phyloP scores from a whole-genome alignment of 306 rosid genomes.

The Rosa multiflora region DNA sequence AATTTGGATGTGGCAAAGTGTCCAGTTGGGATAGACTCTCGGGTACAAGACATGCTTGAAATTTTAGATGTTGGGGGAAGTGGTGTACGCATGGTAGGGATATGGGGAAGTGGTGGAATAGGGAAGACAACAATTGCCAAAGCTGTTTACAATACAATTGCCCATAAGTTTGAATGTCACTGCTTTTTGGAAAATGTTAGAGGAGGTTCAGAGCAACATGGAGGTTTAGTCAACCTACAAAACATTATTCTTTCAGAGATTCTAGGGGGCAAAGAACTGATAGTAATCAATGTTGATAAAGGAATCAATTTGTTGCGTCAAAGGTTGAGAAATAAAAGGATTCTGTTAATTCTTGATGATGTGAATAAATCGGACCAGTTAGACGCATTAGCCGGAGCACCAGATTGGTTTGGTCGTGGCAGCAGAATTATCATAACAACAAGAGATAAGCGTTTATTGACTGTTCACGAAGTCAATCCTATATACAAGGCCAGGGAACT shows the following conservation, averaged over 20 bases:
- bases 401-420: background rate
- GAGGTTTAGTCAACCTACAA: background rate
- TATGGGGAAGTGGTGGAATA: constrained; percentile 2
- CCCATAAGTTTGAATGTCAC: background rate
- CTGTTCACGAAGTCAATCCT: background rate
- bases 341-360: constrained; percentile 2
- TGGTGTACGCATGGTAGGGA: background rate
- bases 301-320: background rate
- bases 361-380: background rate
- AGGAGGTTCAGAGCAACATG: background rate
- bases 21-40: background rate
- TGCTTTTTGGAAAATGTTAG: background rate
- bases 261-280: background rate
- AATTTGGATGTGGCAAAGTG: background rate
- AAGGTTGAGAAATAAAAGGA: background rate
- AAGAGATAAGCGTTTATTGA: too few relatives aligned
- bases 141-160: background rate
- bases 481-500: background rate
- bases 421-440: constrained; percentile 3
- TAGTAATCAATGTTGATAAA: background rate
- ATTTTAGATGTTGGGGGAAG: background rate
- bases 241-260: background rate
- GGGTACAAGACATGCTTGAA: background rate
- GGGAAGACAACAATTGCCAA: constrained; percentile 1
- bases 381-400: background rate